Conservation (phyloP, 306 rosid species). For the Cajanus cajan region DNA sequence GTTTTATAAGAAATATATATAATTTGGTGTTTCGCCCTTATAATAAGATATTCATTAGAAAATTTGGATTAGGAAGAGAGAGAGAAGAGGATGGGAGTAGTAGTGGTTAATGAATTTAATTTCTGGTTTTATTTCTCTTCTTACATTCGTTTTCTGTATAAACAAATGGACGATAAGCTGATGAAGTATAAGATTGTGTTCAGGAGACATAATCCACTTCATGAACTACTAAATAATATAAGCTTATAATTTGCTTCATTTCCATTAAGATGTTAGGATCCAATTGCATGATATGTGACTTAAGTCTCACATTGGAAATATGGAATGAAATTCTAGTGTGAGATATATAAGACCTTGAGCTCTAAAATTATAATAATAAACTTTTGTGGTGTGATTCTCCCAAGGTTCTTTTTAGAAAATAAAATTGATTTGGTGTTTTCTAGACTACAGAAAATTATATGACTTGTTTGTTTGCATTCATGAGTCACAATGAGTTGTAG, state of each 20-base stretch:
- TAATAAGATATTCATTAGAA: not conserved
- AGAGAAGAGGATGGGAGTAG: not conserved
- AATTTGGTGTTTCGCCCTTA: not conserved
- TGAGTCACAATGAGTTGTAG: not conserved
- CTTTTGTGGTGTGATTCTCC: not conserved
- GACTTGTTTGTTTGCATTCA: not conserved
- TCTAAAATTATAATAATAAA: not conserved
- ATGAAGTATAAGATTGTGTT: not conserved
- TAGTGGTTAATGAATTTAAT: slow-evolving; percentile 1
- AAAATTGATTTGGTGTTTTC: not conserved
- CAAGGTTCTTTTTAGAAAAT: too few relatives aligned
- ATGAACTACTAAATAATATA: not conserved
- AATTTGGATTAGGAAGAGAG: not conserved
- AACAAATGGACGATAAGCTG: not conserved
- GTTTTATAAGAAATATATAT: not conserved
- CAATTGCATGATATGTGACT: not conserved
- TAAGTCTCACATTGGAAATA: not conserved
- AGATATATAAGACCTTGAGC: too few relatives aligned
- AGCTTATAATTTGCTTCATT: not conserved
- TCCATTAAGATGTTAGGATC: not conserved
- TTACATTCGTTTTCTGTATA: not conserved
- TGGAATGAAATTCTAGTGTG: not conserved
- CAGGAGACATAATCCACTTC: not conserved
- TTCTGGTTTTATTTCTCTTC: not conserved
- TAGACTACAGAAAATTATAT: not conserved